Conservation (phyloP, 495 filamentous ascomycete genomes). For the Aspergillus indologenus region DNA sequence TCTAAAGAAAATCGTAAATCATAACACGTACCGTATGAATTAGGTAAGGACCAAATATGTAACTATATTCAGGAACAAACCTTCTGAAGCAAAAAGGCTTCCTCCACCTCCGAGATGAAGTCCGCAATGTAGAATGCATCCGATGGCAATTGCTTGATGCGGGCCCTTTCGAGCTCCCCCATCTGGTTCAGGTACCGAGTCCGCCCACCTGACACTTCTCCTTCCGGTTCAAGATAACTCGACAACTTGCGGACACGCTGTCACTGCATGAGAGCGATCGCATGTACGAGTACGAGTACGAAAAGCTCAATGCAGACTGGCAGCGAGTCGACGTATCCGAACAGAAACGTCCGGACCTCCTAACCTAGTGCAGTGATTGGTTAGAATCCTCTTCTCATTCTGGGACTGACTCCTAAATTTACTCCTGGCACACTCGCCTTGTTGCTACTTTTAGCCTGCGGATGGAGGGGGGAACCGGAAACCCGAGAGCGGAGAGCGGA, state of each 20-base stretch:
- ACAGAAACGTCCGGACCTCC: too few relatives aligned
- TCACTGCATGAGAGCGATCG: constrained; percentile 1
- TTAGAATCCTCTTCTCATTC: too few relatives aligned
- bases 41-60: background rate
- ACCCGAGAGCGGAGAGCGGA: too few relatives aligned
- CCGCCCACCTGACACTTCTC: background rate
- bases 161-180: constrained; percentile 39
- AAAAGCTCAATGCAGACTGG: background rate
- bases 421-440: too few relatives aligned
- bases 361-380: too few relatives aligned
- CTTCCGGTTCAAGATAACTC: background rate
- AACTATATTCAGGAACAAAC: constrained; percentile 33
- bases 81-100: constrained; percentile 66
- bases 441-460: too few relatives aligned
- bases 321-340: background rate
- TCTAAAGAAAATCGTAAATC: constrained; percentile 22
- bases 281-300: constrained; percentile 13
- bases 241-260: background rate
- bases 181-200: background rate
- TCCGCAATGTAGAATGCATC: constrained; percentile 82
- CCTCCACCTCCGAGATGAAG: constrained; percentile 79
- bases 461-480: too few relatives aligned
- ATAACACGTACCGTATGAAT: background rate
- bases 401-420: too few relatives aligned
- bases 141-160: constrained; percentile 58